These are phyloP conservation scores for Puccinia novopanici DNA, from an alignment of 1,284 basidiomycete species.

Conservation along the genomic window DNA sequence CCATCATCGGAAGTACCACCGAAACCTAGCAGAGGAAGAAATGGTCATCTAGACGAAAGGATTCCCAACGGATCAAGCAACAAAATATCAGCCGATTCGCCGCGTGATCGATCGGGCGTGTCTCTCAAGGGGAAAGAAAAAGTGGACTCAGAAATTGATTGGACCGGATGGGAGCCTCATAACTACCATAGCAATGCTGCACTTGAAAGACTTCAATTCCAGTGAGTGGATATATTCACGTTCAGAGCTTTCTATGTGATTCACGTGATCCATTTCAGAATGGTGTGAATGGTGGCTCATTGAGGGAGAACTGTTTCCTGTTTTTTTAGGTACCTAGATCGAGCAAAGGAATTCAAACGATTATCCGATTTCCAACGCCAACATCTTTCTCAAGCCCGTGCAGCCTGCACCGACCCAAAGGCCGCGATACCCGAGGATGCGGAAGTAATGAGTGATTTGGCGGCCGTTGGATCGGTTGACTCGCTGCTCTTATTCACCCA, in stretches of 20 bases:
- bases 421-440: background rate
- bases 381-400: background rate
- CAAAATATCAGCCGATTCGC: background rate
- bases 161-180: constrained; percentile 32
- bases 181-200: background rate
- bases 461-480: constrained; percentile 23
- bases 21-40: background rate
- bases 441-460: constrained; percentile 4
- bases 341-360: constrained; percentile 44
- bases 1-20: background rate
- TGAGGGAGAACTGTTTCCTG: too few species aligned
- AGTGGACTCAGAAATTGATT: constrained; percentile 19
- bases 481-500: constrained; percentile 40
- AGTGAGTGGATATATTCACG: constrained; percentile 16
- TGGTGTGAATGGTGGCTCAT: background rate
- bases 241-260: background rate
- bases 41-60: background rate
- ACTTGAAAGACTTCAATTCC: background rate
- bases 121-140: background rate
- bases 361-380: constrained; percentile 24
- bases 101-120: background rate
- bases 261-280: background rate
- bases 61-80: background rate
- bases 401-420: background rate
- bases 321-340: constrained; percentile 22